Evolutionary conservation across 208 protist genomes (phyloP).

Genomic region (Strigomonas culicis): DNA sequence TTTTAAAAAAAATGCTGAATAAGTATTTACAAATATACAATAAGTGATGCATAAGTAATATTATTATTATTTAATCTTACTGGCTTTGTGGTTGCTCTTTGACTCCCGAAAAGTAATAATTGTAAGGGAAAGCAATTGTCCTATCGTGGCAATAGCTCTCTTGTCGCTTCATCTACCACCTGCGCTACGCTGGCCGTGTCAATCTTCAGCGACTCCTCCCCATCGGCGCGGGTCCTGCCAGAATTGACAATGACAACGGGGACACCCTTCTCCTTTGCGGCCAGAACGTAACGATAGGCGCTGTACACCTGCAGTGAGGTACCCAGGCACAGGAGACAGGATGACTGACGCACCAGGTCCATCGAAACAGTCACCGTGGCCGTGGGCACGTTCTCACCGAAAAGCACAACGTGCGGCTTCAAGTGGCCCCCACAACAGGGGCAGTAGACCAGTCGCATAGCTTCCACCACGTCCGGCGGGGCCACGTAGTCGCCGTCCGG

Average conservation of each 20-base stretch:
- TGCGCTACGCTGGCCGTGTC: slow-evolving; percentile 38
- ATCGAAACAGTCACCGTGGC: slow-evolving; percentile 26
- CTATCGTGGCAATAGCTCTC: slow-evolving; percentile 15
- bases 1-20: too few species aligned
- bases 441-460: slow-evolving; percentile 57
- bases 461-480: slow-evolving; percentile 27
- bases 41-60: too few species aligned
- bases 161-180: slow-evolving; percentile 26
- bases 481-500: slow-evolving; percentile 71
- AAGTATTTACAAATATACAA: too few species aligned
- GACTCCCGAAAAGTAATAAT: too few species aligned
- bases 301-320: slow-evolving; percentile 80
- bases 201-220: slow-evolving; percentile 47
- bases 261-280: slow-evolving; percentile 40
- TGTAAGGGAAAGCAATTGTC: background rate
- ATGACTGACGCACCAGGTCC: slow-evolving; percentile 22
- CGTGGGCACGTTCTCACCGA: slow-evolving; percentile 66
- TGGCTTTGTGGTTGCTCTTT: too few species aligned
- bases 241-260: slow-evolving; percentile 68
- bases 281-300: slow-evolving; percentile 60
- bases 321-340: slow-evolving; percentile 62
- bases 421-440: slow-evolving; percentile 48
- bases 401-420: slow-evolving; percentile 86
- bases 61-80: too few species aligned
- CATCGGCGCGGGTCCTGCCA: slow-evolving; percentile 61